phyloP scores from a whole-genome alignment of 1,284 basidiomycete species.

The Sporisorium exsertum region DNA sequence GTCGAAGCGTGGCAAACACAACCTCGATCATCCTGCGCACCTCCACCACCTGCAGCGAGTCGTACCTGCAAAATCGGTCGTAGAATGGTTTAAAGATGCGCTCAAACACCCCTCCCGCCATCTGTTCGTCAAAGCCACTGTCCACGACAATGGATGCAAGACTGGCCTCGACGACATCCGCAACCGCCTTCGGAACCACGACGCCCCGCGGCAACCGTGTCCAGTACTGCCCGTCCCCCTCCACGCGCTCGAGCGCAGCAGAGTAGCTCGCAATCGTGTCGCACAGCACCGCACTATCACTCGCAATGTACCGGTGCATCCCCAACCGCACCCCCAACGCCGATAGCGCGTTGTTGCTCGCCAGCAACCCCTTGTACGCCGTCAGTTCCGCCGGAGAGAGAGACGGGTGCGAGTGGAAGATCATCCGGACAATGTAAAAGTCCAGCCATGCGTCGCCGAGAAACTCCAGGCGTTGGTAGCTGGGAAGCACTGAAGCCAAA shows the following conservation, averaged over 20 bases:
- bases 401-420: conserved; percentile 13
- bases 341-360: conserved; percentile 33
- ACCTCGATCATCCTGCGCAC: conserved; percentile 13
- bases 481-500: conserved; percentile 35
- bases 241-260: background rate
- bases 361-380: conserved; percentile 33
- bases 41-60: conserved; percentile 15
- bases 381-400: conserved; percentile 47
- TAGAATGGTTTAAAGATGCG: conserved; percentile 39
- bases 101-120: conserved; percentile 20
- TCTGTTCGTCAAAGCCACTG: conserved; percentile 28
- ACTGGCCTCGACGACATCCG: conserved; percentile 51
- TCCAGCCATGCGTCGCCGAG: conserved; percentile 60
- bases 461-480: conserved; percentile 61
- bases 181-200: conserved; percentile 39
- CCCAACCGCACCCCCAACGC: conserved; percentile 30
- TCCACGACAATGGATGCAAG: conserved; percentile 57
- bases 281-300: conserved; percentile 10
- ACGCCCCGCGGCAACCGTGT: background rate
- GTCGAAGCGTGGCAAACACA: background rate
- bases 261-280: conserved; percentile 5
- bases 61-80: conserved; percentile 17
- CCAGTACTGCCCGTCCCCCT: conserved; percentile 33
- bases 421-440: conserved; percentile 26
- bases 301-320: conserved; percentile 30